Conservation (phyloP, 257 asterid species). For the Solanum infundibuliforme region DNA sequence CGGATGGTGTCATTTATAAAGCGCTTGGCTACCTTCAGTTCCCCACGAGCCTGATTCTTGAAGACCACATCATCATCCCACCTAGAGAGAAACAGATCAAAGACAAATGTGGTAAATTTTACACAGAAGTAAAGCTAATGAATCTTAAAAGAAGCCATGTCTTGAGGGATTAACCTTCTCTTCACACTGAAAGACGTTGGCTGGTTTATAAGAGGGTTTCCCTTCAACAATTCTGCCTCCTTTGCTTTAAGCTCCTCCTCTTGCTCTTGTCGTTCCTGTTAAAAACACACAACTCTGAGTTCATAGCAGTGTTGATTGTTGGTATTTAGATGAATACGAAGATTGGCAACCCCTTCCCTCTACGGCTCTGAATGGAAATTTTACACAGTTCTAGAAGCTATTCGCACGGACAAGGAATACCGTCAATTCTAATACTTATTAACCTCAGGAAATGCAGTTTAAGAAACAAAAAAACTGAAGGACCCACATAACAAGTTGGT, state of each 20-base stretch:
- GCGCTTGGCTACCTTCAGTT: slow-evolving; percentile 57
- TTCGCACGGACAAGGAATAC: neutral
- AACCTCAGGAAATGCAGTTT: neutral
- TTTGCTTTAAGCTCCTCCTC: slow-evolving; percentile 78
- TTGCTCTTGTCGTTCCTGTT: slow-evolving; percentile 57
- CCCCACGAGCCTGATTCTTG: slow-evolving; percentile 96
- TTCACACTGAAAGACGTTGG: slow-evolving; percentile 66
- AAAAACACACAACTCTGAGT: neutral
- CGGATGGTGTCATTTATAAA: slow-evolving; percentile 92
- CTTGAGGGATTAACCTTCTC: slow-evolving; percentile 41
- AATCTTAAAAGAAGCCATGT: neutral
- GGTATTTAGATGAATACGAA: neutral
- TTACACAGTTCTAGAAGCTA: neutral
- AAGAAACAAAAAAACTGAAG: neutral
- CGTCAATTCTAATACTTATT: neutral
- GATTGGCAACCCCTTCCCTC: neutral
- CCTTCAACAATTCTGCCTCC: slow-evolving; percentile 72
- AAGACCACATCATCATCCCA: slow-evolving; percentile 99
- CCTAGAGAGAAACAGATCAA: slow-evolving; percentile 21
- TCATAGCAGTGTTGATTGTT: neutral
- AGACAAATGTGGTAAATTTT: neutral
- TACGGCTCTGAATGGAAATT: neutral
- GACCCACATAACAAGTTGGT: neutral
- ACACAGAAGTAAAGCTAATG: neutral
- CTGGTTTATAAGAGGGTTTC: slow-evolving; percentile 74